phyloP scores from a whole-genome alignment of 495 filamentous ascomycete species.

The Hypoxylon fragiforme region DNA sequence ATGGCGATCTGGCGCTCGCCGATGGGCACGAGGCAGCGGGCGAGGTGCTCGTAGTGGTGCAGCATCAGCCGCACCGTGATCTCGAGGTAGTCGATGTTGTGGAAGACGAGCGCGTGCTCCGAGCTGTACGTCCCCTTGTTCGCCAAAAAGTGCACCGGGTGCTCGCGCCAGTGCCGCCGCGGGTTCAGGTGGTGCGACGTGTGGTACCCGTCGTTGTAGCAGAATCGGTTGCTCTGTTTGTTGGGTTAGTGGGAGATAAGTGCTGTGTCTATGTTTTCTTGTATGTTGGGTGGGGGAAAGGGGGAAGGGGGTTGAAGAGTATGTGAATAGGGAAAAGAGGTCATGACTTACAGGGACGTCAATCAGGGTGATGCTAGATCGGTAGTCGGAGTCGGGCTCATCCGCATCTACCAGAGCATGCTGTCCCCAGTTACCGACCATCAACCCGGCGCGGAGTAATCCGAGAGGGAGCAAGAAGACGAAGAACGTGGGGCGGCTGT shows the following conservation, averaged over 20 bases:
- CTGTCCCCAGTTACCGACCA: constrained; percentile 78
- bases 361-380: constrained; percentile 72
- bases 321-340: not conserved
- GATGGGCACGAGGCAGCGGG: constrained; percentile 67
- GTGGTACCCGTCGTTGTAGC: constrained; percentile 79
- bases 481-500: constrained; percentile 58
- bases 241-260: not conserved
- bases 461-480: constrained; percentile 63
- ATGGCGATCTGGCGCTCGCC: constrained; percentile 63
- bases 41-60: constrained; percentile 66
- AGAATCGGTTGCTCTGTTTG: constrained; percentile 65
- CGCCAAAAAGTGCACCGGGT: constrained; percentile 67
- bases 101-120: constrained; percentile 68
- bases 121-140: constrained; percentile 61
- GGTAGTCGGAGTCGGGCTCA: constrained; percentile 69
- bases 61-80: constrained; percentile 62
- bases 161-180: constrained; percentile 72
- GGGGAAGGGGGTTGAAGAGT: not conserved
- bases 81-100: constrained; percentile 71
- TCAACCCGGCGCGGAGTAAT: constrained; percentile 63
- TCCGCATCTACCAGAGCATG: constrained; percentile 72
- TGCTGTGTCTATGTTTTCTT: too few relatives aligned
- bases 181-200: constrained; percentile 78
- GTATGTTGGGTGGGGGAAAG: constrained; percentile 1
- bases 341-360: constrained; percentile 64